Conservation (phyloP, 495 filamentous ascomycete genomes). For the Trypethelium eluteriae region DNA sequence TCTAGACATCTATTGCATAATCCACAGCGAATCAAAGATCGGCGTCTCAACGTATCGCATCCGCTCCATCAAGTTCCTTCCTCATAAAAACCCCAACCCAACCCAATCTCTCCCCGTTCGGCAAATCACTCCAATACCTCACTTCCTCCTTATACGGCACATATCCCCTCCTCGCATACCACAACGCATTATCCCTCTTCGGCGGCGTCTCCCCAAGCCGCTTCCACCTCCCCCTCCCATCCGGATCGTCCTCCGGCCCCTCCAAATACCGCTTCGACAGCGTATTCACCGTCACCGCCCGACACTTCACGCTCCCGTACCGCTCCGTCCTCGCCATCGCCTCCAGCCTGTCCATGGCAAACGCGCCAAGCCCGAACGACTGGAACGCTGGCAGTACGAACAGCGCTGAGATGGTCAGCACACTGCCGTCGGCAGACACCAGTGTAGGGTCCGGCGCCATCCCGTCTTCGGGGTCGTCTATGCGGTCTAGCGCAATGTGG, state of each 20-base stretch:
- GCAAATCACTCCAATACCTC: conserved; percentile 9
- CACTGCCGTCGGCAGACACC: neutral
- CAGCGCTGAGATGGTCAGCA: conserved; percentile 15
- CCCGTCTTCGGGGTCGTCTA: neutral
- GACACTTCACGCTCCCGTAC: conserved; percentile 12
- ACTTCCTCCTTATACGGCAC: conserved; percentile 10
- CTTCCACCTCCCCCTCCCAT: conserved; percentile 6
- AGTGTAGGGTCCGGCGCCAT: neutral
- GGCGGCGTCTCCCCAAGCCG: neutral
- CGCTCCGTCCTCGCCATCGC: conserved; percentile 11
- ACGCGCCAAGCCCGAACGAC: conserved; percentile 1
- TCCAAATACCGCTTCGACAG: conserved; percentile 10
- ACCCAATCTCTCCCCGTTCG: neutral
- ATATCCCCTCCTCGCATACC: conserved; percentile 13
- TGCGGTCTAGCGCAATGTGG: conserved; percentile 12
- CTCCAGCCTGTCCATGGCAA: conserved; percentile 13
- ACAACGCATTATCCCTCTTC: conserved; percentile 11
- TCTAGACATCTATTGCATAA: too few relatives aligned
- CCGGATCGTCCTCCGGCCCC: conserved; percentile 3
- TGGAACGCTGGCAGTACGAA: conserved; percentile 10
- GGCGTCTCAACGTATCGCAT: neutral
- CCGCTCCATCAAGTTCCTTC: neutral
- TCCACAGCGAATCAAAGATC: neutral
- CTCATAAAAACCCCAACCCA: neutral
- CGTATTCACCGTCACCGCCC: conserved; percentile 10